Conservation (phyloP, 2,329 filamentous ascomycete genomes). For the Sclerotinia minor region DNA sequence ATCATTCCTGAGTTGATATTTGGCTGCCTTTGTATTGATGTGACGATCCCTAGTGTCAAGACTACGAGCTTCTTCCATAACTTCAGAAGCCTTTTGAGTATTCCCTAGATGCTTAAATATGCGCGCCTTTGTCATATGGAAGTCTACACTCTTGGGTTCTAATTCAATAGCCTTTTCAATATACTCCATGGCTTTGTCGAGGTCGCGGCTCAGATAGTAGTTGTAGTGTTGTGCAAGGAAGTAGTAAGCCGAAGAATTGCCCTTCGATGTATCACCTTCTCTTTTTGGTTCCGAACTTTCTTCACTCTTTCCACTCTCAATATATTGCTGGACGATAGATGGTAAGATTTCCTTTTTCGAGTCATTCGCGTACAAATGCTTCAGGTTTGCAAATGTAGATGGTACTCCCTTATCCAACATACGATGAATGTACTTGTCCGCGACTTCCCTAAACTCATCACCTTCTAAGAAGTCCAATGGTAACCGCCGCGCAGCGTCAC, state of each 20-base stretch:
- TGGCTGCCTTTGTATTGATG: constrained; percentile 97
- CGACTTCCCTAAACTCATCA: constrained; percentile 76
- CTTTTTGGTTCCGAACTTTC: constrained; percentile 46
- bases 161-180: constrained; percentile 81
- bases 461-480: constrained; percentile 86
- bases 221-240: constrained; percentile 98
- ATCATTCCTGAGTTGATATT: constrained; percentile 92
- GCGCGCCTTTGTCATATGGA: constrained; percentile 91
- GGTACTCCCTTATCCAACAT: constrained; percentile 93
- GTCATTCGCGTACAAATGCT: constrained; percentile 80
- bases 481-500: constrained; percentile 81
- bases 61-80: constrained; percentile 83
- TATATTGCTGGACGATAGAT: constrained; percentile 75
- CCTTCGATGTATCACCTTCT: constrained; percentile 55
- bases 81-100: constrained; percentile 73
- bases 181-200: constrained; percentile 76
- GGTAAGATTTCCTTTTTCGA: constrained; percentile 77
- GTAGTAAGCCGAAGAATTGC: constrained; percentile 79
- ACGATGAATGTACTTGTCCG: constrained; percentile 73
- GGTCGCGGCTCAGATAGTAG: constrained; percentile 81
- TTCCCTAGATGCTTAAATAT: constrained; percentile 92
- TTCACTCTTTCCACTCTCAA: constrained; percentile 55
- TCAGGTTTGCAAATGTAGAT: constrained; percentile 95
- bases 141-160: constrained; percentile 80
- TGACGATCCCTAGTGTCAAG: constrained; percentile 91